Percentiles rank a stretch among this genome's conserved stretches.
phyloP scores from a whole-genome alignment of 163 green algal genomes.

The Chloroidium sp. region DNA sequence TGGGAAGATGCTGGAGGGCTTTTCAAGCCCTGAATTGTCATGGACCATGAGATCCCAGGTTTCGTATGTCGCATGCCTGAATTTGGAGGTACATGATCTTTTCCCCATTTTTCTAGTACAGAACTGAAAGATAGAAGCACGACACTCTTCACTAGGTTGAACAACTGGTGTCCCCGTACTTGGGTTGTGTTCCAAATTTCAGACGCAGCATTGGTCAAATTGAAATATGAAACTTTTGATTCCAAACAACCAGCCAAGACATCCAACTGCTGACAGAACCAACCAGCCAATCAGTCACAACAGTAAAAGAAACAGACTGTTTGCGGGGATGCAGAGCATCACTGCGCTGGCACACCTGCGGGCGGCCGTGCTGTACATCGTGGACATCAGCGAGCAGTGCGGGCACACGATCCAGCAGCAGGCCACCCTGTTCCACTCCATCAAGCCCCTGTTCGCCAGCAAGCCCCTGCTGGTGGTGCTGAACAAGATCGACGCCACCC shows the following conservation, averaged over 20 bases:
- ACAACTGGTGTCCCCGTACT: no score
- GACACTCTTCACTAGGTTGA: no score
- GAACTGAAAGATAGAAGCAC: no score
- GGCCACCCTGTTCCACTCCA: conserved; percentile 86
- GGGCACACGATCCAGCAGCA: conserved; percentile 95
- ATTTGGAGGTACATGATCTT: no score
- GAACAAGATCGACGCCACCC: conserved; percentile 81
- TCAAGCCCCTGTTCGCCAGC: conserved; percentile 96
- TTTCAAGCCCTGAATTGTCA: no score
- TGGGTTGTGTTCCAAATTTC: no score
- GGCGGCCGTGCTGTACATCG: conserved; percentile 89
- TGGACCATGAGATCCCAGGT: no score
- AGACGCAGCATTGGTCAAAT: no score
- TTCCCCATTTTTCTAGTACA: no score
- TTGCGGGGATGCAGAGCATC: conserved; percentile 55
- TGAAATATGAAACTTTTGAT: background rate
- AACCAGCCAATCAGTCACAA: background rate
- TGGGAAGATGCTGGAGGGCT: background rate
- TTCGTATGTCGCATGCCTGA: no score
- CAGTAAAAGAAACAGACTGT: background rate
- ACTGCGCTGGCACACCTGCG: conserved; percentile 95
- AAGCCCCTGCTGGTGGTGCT: conserved; percentile 94
- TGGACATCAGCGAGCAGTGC: conserved; percentile 93
- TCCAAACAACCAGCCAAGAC: background rate
- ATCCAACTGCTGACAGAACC: background rate